These are phyloP conservation scores for Podila clonocystis DNA, from an alignment of 192 early-diverging fungal genomes.

Conservation along the genomic window DNA sequence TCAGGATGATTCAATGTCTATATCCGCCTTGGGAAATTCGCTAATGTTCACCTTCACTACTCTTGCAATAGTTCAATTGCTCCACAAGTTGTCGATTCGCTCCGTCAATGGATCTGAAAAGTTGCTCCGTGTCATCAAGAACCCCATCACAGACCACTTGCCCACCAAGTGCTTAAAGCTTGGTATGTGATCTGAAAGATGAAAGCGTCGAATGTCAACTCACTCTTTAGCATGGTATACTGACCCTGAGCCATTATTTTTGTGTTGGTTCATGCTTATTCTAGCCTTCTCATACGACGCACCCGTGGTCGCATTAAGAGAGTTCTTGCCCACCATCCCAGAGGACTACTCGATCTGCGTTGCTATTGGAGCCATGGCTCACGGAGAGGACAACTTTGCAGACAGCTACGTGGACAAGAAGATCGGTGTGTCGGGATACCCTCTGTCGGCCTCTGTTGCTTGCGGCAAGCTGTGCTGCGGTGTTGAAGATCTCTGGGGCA, in stretches of 20 bases:
- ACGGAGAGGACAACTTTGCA: slow-evolving; percentile 95
- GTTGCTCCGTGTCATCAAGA: slow-evolving; percentile 96
- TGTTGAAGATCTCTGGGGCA: slow-evolving; percentile 91
- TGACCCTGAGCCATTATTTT: not conserved
- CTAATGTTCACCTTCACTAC: not conserved
- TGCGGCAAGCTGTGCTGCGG: slow-evolving; percentile 93
- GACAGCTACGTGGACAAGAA: slow-evolving; percentile 97
- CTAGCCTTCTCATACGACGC: slow-evolving; percentile 89
- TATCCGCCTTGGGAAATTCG: too few relatives aligned
- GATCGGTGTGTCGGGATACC: slow-evolving; percentile 97
- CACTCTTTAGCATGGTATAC: not conserved
- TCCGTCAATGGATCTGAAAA: slow-evolving; percentile 93
- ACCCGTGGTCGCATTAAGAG: slow-evolving; percentile 80
- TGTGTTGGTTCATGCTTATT: not conserved
- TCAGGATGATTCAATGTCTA: not conserved
- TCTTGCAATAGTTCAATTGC: slow-evolving; percentile 82
- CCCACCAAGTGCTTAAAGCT: slow-evolving; percentile 90
- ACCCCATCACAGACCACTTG: slow-evolving; percentile 96
- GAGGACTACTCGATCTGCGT: slow-evolving; percentile 86
- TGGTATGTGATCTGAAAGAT: slow-evolving; percentile 58
- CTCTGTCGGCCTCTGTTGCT: slow-evolving; percentile 95
- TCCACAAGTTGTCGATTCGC: slow-evolving; percentile 96
- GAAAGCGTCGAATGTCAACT: not conserved
- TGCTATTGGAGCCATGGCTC: slow-evolving; percentile 96
- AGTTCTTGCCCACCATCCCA: slow-evolving; percentile 86